These are phyloP conservation scores for Backusella parvicylindrica DNA, from an alignment of 192 early-diverging fungal genomes.

Conservation along the genomic window DNA sequence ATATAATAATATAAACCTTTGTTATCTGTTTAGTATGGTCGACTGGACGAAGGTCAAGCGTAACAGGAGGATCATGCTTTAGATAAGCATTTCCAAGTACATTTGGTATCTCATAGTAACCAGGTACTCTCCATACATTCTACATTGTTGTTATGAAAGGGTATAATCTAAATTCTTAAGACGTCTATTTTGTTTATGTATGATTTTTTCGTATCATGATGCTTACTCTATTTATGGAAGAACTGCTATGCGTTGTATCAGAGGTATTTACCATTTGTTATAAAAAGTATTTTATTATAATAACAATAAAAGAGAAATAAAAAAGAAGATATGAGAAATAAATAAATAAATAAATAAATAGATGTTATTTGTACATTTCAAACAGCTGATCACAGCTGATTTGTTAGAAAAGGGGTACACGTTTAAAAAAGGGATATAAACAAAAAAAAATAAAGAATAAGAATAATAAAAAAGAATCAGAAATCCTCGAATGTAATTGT, in stretches of 20 bases:
- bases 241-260: background rate
- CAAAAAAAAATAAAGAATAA: background rate
- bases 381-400: background rate
- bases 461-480: background rate
- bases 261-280: background rate
- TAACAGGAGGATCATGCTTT: constrained; percentile 19
- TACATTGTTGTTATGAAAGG: constrained; percentile 1
- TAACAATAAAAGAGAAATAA: background rate
- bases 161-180: background rate
- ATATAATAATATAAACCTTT: constrained; percentile 20
- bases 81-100: constrained; percentile 33
- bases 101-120: constrained; percentile 34
- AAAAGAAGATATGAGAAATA: background rate
- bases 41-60: constrained; percentile 16
- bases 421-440: background rate
- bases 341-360: background rate
- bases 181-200: background rate
- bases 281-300: background rate
- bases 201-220: background rate
- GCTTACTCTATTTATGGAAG: constrained; percentile 1
- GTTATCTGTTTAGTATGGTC: constrained; percentile 25
- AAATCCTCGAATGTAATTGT: background rate
- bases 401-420: background rate
- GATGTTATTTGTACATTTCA: background rate
- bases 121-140: constrained; percentile 32